Conservation (phyloP, 495 filamentous ascomycete species). For the Neurospora sp. region DNA sequence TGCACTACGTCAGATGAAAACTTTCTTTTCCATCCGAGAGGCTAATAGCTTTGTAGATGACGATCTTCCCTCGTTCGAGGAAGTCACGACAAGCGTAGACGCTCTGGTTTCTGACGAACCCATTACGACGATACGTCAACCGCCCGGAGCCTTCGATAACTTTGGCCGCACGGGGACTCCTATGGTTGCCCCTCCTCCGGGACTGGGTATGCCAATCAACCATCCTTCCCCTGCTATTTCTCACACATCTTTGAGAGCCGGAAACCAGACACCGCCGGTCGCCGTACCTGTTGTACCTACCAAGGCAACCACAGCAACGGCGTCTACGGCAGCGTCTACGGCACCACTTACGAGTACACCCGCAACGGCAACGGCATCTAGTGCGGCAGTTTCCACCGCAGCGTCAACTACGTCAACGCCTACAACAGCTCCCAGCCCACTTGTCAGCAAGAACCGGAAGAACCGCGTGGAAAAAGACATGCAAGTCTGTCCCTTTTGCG, state of each 20-base stretch:
- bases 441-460: constrained; percentile 10
- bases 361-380: background rate
- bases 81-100: constrained; percentile 44
- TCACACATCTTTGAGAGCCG: constrained; percentile 11
- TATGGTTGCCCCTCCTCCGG: constrained; percentile 46
- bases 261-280: constrained; percentile 14
- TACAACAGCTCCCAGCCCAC: constrained; percentile 4
- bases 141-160: constrained; percentile 31
- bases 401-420: background rate
- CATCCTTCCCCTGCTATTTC: constrained; percentile 36
- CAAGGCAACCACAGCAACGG: constrained; percentile 6
- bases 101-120: constrained; percentile 45
- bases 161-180: constrained; percentile 45
- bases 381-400: background rate
- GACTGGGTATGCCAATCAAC: constrained; percentile 47
- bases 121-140: constrained; percentile 14
- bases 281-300: constrained; percentile 12
- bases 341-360: background rate
- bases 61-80: constrained; percentile 40
- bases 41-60: constrained; percentile 38
- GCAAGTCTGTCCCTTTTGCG: background rate
- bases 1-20: constrained; percentile 12
- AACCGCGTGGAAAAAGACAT: background rate
- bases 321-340: background rate
- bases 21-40: constrained; percentile 17